Evolutionary conservation across 2,329 filamentous ascomycete species (phyloP), one percentile per base, ranked within the genome.

Genomic region (Hymenoscyphus infarciens): DNA sequence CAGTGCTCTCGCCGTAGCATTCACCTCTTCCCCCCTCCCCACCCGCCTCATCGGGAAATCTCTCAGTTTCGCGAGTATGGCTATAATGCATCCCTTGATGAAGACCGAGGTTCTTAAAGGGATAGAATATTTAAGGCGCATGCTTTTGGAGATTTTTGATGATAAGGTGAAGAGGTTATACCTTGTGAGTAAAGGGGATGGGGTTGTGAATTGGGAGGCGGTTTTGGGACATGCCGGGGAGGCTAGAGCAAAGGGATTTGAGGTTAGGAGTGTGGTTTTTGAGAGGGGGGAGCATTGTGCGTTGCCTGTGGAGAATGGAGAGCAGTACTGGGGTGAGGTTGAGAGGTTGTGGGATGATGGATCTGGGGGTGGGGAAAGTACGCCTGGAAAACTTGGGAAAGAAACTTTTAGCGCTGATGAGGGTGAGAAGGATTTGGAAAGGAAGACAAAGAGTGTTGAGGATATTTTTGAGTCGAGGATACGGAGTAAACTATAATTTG

Each of bases 251-350:
- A 53, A 42, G 29, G 57, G 57, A 5, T 59, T 53, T 35, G 27
- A 35, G 19, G 57, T 54, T 6, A 35, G 8, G 16, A 22, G 25
- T 11, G 8, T 52, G 15, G 42, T 35, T 42, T 59, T 59, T 25
- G 57, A 59, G 39, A 35, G n/a, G 22, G 42, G 57, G 7, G 25
- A 35, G 13, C 45, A 59, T 59, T 59, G 45, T 53, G 57, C 57
- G 13, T 53, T 59, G 29, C 16, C 31, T 22, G n/a, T 53, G n/a
- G 27, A 19, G 15, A 54, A 59, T 52, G 39, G n/a, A 2, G 39
- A 8, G 1, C 6, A 6, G 39, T 42, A 42, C 19, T 19, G 39
- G 39, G n/a, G 13, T 15, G 15, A 42, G 15, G 6, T 42, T 42
- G 39, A 42, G 39, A 3, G 15, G n/a, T 42, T 42, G 6, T n/a